phyloP scores from a whole-genome alignment of 2,329 filamentous ascomycete genomes.

The Chaetoscypha palmicola region DNA sequence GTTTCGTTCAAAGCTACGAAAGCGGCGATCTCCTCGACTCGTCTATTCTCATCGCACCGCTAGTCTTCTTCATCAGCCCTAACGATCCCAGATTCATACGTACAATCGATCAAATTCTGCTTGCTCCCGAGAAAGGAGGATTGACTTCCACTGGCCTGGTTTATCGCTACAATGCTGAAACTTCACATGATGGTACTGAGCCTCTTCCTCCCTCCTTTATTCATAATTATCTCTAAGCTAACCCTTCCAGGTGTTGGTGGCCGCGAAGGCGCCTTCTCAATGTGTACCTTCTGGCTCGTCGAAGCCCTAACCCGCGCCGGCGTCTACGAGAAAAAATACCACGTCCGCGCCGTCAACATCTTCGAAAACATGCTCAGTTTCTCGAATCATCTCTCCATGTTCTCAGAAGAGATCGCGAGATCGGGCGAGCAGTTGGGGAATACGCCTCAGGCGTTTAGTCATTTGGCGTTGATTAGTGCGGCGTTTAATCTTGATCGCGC shows the following conservation, averaged over 20 bases:
- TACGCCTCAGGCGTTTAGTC: slow-evolving; percentile 72
- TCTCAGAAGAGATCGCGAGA: slow-evolving; percentile 70
- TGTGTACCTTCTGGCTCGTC: slow-evolving; percentile 80
- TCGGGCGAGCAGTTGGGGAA: slow-evolving; percentile 73
- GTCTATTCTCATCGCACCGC: slow-evolving; percentile 66
- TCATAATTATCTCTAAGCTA: background rate
- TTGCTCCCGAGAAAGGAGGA: slow-evolving; percentile 66
- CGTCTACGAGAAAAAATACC: slow-evolving; percentile 58
- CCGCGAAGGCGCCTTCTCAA: slow-evolving; percentile 68
- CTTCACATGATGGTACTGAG: slow-evolving; percentile 57
- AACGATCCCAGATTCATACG: slow-evolving; percentile 69
- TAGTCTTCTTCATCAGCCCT: slow-evolving; percentile 73
- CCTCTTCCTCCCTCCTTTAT: slow-evolving; percentile 11
- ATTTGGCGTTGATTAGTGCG: slow-evolving; percentile 67
- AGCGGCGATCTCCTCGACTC: slow-evolving; percentile 63
- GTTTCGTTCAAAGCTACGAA: slow-evolving; percentile 73
- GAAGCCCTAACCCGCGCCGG: slow-evolving; percentile 67
- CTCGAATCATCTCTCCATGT: slow-evolving; percentile 71
- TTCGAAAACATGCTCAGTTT: slow-evolving; percentile 75
- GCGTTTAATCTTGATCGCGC: slow-evolving; percentile 67
- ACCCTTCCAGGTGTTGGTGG: slow-evolving; percentile 56
- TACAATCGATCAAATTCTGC: slow-evolving; percentile 65
- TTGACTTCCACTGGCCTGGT: slow-evolving; percentile 69
- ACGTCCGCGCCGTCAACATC: slow-evolving; percentile 54
- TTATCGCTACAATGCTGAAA: slow-evolving; percentile 64